Percentiles rank a stretch among this genome's conserved stretches.
Conservation (phyloP, 306 rosid species). For the Malus sieversii region DNA sequence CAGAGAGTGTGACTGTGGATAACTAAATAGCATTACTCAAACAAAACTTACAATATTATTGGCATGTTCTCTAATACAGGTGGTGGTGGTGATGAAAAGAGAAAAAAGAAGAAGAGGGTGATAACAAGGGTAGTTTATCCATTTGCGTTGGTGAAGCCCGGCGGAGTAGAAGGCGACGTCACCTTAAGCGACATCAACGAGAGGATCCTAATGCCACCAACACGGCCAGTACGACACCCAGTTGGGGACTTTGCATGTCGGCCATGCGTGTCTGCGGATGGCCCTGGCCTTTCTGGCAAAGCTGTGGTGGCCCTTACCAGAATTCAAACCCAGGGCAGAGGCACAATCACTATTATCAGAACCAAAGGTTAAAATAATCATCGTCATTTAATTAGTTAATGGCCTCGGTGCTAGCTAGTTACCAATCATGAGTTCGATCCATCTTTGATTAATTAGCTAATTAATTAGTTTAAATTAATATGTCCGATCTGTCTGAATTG, state of each 20-base stretch:
- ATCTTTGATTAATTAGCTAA: background rate
- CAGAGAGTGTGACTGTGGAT: background rate
- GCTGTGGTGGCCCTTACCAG: conserved; percentile 88
- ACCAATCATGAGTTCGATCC: background rate
- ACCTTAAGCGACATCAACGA: conserved; percentile 91
- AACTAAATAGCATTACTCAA: background rate
- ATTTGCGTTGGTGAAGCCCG: conserved; percentile 93
- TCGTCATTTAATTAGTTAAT: background rate
- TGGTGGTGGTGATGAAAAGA: background rate
- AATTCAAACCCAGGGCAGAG: conserved; percentile 89
- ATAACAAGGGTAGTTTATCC: conserved; percentile 62
- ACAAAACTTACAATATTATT: background rate
- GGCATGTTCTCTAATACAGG: background rate
- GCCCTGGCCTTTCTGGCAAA: conserved; percentile 91
- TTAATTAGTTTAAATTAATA: background rate
- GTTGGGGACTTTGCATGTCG: conserved; percentile 95
- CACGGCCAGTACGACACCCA: conserved; percentile 84
- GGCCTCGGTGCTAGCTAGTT: background rate
- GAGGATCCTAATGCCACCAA: conserved; percentile 79
- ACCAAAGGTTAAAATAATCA: conserved; percentile 51
- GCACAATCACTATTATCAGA: conserved; percentile 94
- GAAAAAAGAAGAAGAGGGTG: conserved; percentile 23
- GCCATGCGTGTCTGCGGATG: conserved; percentile 73
- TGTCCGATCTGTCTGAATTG: background rate
- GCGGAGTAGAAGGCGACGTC: conserved; percentile 82